Base-by-base conservation (phyloP, 805 yeast genomes). In the Candida xyloterini region DNA sequence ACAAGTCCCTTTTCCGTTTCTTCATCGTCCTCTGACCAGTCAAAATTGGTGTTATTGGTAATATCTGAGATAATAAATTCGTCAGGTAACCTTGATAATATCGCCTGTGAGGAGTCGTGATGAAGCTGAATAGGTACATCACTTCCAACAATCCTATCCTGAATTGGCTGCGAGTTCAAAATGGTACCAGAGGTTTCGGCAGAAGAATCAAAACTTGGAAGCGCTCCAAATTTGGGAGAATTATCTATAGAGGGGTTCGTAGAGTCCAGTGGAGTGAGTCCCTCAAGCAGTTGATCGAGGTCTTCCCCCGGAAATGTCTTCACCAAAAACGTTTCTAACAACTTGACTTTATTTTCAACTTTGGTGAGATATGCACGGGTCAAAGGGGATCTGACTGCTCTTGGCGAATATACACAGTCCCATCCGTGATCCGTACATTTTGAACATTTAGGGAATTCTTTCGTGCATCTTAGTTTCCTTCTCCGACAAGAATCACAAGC, bases 401-500 rank as follows among this genome's bases (percentile, higher is more conserved):
- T 70, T 11, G 96, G 95, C 15, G 90, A 81, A 56, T 87, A 87
- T 2, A 76, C 63, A 60, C 96, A 87, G 23, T 74, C 73, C 84
- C 95, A 81, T 15, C 71, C 68, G 55, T 84, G 87, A 39, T 74
- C 77, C 7, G 70, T 59, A 65, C 96, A 87, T 54, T 85, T 85
- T 31, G 80, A 66, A 55, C 95, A 87, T 47, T 73, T 75, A 2
- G 95, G 96, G 20, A 63, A 70, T 44, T 81, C 86, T 53, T 85
- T 87, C 22, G 95, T 79, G 57, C 96, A 87, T 56, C 80, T 81
- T 44, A 86, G 70, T 62, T 87, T 87, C 40, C 93, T 70, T 50
- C 79, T 76, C 26, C 95, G 74, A 57, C 96, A 87, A 3, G 90
- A 79, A 60, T 87, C 95, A 61, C 96, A 87, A 8, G 80, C 80